A percentile compares a stretch with the other conserved stretches of the same genome.
Evolutionary conservation across 352 stramenopile species (phyloP).

Genomic region (Phytopythium vexans): DNA sequence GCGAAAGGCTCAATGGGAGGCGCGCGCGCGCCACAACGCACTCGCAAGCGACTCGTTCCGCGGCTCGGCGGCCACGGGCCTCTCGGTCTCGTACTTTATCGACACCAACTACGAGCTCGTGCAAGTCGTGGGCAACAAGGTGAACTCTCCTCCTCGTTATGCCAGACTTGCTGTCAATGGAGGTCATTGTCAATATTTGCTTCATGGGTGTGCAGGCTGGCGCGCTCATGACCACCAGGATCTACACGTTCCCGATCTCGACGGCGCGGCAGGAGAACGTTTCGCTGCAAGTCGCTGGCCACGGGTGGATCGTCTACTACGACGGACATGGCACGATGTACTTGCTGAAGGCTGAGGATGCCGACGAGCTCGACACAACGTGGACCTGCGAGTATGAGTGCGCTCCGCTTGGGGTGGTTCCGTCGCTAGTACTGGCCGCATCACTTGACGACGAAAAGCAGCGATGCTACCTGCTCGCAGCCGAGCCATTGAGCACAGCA

Average conservation of each 20-base stretch:
- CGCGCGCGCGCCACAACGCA: slow-evolving; percentile 64
- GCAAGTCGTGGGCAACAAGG: slow-evolving; percentile 39
- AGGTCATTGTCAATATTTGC: not conserved
- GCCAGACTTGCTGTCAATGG: not conserved
- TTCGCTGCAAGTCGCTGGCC: slow-evolving; percentile 49
- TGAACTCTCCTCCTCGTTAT: not conserved
- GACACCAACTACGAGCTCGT: slow-evolving; percentile 58
- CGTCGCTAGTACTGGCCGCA: slow-evolving; percentile 45
- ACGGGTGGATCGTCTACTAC: slow-evolving; percentile 61
- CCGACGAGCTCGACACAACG: slow-evolving; percentile 14
- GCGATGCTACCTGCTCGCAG: slow-evolving; percentile 41
- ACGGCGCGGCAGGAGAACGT: slow-evolving; percentile 55
- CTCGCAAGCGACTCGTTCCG: slow-evolving; percentile 57
- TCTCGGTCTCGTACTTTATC: slow-evolving; percentile 62
- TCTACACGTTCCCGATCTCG: slow-evolving; percentile 37
- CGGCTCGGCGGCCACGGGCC: slow-evolving; percentile 17
- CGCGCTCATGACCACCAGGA: slow-evolving; percentile 16
- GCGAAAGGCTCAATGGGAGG: slow-evolving; percentile 74
- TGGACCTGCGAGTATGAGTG: slow-evolving; percentile 57
- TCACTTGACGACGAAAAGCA: slow-evolving; percentile 37
- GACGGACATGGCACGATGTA: slow-evolving; percentile 59
- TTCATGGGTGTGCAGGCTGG: slow-evolving; percentile 12
- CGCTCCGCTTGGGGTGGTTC: slow-evolving; percentile 27
- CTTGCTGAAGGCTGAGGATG: slow-evolving; percentile 39
- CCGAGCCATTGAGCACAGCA: slow-evolving; percentile 33